Evolutionary conservation across 441 rosid genomes (phyloP).

Genomic region (Erodium trifolium): DNA sequence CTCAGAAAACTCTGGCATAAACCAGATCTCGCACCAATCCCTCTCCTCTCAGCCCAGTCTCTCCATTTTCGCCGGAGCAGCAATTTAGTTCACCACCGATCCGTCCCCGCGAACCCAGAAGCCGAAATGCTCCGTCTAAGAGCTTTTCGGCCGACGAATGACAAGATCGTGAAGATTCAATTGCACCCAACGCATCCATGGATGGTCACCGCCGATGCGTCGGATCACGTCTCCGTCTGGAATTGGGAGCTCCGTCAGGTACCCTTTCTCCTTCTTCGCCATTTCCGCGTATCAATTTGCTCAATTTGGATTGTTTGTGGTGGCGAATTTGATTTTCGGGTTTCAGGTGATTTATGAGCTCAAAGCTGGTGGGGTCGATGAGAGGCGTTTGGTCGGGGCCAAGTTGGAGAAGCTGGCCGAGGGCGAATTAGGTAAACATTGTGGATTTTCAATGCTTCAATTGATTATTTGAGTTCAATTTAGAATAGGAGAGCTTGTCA

Average conservation of each 20-base stretch:
- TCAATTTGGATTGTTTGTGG: neutral
- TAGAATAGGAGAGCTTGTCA: neutral
- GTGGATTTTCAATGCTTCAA: neutral
- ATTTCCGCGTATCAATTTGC: neutral
- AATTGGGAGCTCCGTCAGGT: conserved; percentile 97
- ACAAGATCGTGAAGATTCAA: conserved; percentile 83
- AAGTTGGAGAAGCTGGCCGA: conserved; percentile 97
- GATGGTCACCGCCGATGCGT: conserved; percentile 84
- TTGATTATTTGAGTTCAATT: neutral
- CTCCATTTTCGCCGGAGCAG: neutral
- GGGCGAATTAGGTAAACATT: conserved; percentile 65
- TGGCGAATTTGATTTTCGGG: neutral
- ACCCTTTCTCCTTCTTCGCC: neutral
- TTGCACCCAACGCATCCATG: conserved; percentile 95
- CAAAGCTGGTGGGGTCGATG: conserved; percentile 95
- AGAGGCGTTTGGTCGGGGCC: conserved; percentile 92
- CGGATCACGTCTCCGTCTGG: conserved; percentile 89
- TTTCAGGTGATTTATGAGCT: conserved; percentile 71
- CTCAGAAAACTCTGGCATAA: neutral
- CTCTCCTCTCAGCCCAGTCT: neutral
- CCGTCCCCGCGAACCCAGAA: neutral
- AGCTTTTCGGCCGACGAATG: conserved; percentile 64
- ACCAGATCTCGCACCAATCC: conserved; percentile 5
- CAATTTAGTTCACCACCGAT: neutral
- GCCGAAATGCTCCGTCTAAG: conserved; percentile 57